Evolutionary conservation across 2,329 filamentous ascomycete genomes (phyloP), one percentile per base, ranked within the genome.

Genomic region (Ophiostoma piceae): DNA sequence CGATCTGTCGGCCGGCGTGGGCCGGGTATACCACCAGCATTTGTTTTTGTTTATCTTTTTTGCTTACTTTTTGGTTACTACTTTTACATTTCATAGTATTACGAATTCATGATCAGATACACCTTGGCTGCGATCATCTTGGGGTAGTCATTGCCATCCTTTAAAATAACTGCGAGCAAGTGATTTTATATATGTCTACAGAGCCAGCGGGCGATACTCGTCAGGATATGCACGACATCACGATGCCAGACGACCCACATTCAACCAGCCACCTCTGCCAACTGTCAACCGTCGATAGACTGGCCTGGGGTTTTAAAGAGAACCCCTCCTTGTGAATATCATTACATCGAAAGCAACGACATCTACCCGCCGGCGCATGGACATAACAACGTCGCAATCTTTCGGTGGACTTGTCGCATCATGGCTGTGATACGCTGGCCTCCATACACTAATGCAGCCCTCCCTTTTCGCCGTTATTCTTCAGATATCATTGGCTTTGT

Each of bases 41-140:
- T 19, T 47, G 43, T 14, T 39, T 39, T 41, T 26, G 6, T 57
- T 57, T 57, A 2, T 62, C 35, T 35, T 32, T 32, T 22, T 39
- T 35, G 29, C 5, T 62, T 47, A 35, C 35, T 37, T 32, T 32
- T 69, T 32, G 32, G 11, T 66, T 41, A 8, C 16, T 16, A 47
- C 19, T 60, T 60, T 35, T 26, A 4, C 22, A 57, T 57, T 57
- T 57, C 4, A 57, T 57, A 26, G 51, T 26, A 57, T 57, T 26
- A 57, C 51, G 51, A 57, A 14, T 57, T 57, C 51, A 57, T 57
- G 51, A 47, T n/a, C 16, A 57, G 22, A 26, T 57, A 57, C 51
- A 57, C 51, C 22, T 26, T 14, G 8, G 22, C 5, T 3, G 22
- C 16, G 19, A 8, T 8, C 8, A 47, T 47, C 43, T 47, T 16